phyloP scores from a whole-genome alignment of 306 rosid genomes.

The Gynostemma pentaphyllum region DNA sequence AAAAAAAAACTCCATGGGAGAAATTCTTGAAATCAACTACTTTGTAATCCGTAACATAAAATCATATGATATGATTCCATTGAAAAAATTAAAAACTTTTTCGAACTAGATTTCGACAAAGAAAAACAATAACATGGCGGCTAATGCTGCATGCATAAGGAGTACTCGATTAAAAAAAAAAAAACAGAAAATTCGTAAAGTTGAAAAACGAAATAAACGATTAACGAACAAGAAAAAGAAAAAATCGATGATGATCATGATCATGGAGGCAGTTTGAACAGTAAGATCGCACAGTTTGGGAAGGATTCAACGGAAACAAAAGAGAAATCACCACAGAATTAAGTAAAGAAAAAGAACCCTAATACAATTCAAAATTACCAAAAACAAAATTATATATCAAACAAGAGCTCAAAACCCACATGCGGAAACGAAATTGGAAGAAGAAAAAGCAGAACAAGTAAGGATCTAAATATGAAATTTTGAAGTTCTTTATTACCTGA shows the following conservation, averaged over 20 bases:
- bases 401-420: not conserved
- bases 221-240: not conserved
- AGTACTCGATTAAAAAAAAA: no score
- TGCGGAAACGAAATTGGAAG: not conserved
- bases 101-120: no score
- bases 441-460: not conserved
- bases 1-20: not conserved
- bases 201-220: not conserved
- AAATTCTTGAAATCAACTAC: not conserved
- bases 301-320: not conserved
- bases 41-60: not conserved
- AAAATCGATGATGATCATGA: no score
- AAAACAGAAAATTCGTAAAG: not conserved
- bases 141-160: not conserved
- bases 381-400: not conserved
- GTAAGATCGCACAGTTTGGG: not conserved
- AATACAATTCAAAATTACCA: not conserved
- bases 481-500: not conserved
- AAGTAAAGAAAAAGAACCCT: slow-evolving; percentile 1
- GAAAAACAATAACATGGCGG: not conserved
- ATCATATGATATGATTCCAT: not conserved
- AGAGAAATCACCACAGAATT: not conserved
- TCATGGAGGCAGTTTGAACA: not conserved
- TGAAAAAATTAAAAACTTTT: not conserved
- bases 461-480: not conserved